Percentiles rank a stretch among this genome's conserved stretches.
These are phyloP conservation scores for Eimeria sp. DNA, from an alignment of 169 alveolate species.

Conservation along the genomic window DNA sequence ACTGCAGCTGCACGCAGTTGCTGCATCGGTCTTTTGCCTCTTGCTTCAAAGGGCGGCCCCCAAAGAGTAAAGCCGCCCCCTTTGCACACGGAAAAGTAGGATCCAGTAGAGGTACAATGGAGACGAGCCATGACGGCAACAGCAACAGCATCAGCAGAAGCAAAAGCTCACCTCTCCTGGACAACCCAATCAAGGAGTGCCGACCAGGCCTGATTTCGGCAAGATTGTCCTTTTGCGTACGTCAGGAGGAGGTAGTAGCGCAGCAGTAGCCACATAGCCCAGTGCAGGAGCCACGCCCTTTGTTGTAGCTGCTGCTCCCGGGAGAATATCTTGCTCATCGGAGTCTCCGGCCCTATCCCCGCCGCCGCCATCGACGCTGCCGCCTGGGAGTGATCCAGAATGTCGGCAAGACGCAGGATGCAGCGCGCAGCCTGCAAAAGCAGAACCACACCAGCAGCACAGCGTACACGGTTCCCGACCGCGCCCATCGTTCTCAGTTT, in stretches of 20 bases:
- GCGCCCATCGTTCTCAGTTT: neutral
- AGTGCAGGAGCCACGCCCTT: conserved; percentile 83
- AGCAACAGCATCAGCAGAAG: conserved; percentile 9
- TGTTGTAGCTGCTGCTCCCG: conserved; percentile 79
- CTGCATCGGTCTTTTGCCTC: neutral
- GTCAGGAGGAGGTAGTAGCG: conserved; percentile 68
- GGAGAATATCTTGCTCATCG: conserved; percentile 41
- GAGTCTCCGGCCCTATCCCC: conserved; percentile 60
- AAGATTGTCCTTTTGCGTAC: conserved; percentile 68
- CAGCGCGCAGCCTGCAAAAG: conserved; percentile 75
- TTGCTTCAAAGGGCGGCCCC: neutral
- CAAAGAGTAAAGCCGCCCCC: neutral
- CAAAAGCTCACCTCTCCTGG: conserved; percentile 73
- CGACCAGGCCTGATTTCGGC: conserved; percentile 78
- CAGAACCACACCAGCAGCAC: neutral
- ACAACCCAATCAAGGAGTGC: conserved; percentile 74
- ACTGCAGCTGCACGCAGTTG: neutral
- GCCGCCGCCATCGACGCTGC: conserved; percentile 74
- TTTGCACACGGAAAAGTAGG: neutral
- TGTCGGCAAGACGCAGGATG: conserved; percentile 78
- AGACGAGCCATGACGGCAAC: neutral
- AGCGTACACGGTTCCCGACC: neutral
- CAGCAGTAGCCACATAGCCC: conserved; percentile 82
- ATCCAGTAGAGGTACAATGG: neutral
- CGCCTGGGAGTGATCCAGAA: conserved; percentile 75